Percentiles rank a stretch among this genome's conserved stretches.
Evolutionary conservation across 495 filamentous ascomycete species (phyloP).

Genomic region (Talaromyces borbonicus): DNA sequence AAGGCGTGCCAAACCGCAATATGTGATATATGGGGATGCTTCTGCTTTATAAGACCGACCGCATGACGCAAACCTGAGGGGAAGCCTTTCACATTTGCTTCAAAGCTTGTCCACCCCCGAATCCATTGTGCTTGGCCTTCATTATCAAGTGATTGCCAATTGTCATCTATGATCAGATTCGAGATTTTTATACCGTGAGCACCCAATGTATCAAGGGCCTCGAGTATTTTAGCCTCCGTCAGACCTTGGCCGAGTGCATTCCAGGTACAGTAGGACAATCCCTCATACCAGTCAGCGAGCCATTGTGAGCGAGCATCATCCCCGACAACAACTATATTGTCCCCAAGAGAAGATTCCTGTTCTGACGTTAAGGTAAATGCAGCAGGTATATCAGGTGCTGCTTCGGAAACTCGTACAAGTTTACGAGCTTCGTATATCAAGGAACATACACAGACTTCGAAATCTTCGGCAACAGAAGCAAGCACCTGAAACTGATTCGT

Average conservation of each 20-base stretch:
- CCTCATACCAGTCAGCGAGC: slow-evolving; percentile 85
- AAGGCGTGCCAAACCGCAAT: slow-evolving; percentile 94
- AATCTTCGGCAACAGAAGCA: slow-evolving; percentile 61
- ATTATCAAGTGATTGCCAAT: slow-evolving; percentile 79
- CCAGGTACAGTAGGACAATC: slow-evolving; percentile 80
- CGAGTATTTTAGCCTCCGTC: slow-evolving; percentile 67
- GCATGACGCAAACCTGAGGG: slow-evolving; percentile 66
- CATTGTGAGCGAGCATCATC: slow-evolving; percentile 51
- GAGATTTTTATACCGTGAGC: slow-evolving; percentile 64
- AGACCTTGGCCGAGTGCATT: slow-evolving; percentile 79
- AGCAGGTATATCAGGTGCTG: slow-evolving; percentile 15
- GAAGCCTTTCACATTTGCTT: slow-evolving; percentile 73
- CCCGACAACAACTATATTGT: slow-evolving; percentile 30
- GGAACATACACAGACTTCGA: slow-evolving; percentile 69
- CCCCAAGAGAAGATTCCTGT: slow-evolving; percentile 27
- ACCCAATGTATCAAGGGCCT: slow-evolving; percentile 61
- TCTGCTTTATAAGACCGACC: slow-evolving; percentile 54
- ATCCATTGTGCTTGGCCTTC: slow-evolving; percentile 40
- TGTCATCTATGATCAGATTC: slow-evolving; percentile 89
- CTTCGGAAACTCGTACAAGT: slow-evolving; percentile 38
- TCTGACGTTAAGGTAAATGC: slow-evolving; percentile 15
- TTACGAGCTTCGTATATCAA: slow-evolving; percentile 80
- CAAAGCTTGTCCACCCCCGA: slow-evolving; percentile 58
- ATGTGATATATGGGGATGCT: slow-evolving; percentile 65
- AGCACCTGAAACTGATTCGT: slow-evolving; percentile 52